Percentiles rank a stretch among this genome's conserved stretches.
These are phyloP conservation scores for Dendrocalamus latiflorus DNA, from an alignment of 202 grass and related monocot genomes.

Conservation along the genomic window DNA sequence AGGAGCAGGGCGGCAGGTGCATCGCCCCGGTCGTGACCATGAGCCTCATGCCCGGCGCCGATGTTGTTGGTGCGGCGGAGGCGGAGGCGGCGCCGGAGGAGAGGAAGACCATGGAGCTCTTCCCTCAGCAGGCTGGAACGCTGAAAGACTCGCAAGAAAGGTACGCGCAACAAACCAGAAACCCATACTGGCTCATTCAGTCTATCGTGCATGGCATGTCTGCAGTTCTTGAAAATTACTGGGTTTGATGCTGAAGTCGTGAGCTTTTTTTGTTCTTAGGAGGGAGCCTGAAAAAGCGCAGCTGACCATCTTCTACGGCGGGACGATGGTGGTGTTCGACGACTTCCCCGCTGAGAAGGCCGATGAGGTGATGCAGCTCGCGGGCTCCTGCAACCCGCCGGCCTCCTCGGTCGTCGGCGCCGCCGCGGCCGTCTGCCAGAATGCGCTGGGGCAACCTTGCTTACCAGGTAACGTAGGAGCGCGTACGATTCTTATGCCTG, in stretches of 20 bases:
- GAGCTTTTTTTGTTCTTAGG: neutral
- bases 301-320: conserved; percentile 84
- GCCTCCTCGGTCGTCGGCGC: neutral
- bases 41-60: conserved; percentile 42
- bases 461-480: conserved; percentile 16
- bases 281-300: conserved; percentile 34
- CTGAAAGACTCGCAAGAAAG: conserved; percentile 23
- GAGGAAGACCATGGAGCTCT: conserved; percentile 50
- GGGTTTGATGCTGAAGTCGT: neutral
- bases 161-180: neutral
- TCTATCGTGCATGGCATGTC: neutral
- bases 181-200: neutral
- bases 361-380: conserved; percentile 52
- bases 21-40: conserved; percentile 36
- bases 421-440: neutral
- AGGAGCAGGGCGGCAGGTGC: conserved; percentile 27
- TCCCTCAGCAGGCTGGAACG: conserved; percentile 46
- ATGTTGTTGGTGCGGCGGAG: neutral
- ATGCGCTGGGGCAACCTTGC: conserved; percentile 19
- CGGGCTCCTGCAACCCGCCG: conserved; percentile 2
- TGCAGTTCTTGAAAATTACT: neutral
- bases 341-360: conserved; percentile 66
- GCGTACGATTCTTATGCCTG: neutral
- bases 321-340: conserved; percentile 64
- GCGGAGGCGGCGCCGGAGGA: neutral